Evolutionary conservation across 495 filamentous ascomycete species (phyloP).

Genomic region (Saxispiralis lemnorum): DNA sequence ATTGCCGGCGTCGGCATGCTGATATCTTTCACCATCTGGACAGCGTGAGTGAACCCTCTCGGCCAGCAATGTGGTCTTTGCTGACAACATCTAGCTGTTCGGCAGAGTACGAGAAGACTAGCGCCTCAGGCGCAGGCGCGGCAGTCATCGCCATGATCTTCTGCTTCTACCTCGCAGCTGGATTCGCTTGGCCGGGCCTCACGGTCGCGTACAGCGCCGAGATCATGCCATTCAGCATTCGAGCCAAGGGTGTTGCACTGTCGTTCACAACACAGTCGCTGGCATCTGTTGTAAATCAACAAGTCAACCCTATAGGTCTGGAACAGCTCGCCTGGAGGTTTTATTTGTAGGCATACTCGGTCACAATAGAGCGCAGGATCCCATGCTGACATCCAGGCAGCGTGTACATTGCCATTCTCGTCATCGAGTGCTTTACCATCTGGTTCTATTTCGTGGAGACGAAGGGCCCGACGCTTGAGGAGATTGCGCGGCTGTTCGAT

Average conservation of each 20-base stretch:
- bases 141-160: constrained; percentile 20
- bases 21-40: constrained; percentile 15
- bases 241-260: constrained; percentile 49
- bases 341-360: constrained; percentile 14
- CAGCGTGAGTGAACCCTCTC: background rate
- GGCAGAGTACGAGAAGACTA: constrained; percentile 11
- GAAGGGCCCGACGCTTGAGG: constrained; percentile 48
- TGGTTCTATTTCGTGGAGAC: constrained; percentile 57
- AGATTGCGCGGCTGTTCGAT: constrained; percentile 29
- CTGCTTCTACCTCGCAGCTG: constrained; percentile 18
- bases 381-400: background rate
- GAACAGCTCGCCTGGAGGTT: constrained; percentile 18
- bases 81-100: constrained; percentile 6
- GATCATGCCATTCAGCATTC: constrained; percentile 48
- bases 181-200: constrained; percentile 27
- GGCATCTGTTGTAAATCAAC: constrained; percentile 20
- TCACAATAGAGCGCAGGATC: too few species aligned
- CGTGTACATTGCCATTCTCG: constrained; percentile 11
- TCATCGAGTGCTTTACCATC: constrained; percentile 25
- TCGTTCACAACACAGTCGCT: background rate
- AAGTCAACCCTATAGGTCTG: constrained; percentile 29
- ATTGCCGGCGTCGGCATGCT: constrained; percentile 10
- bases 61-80: too few species aligned
- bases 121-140: constrained; percentile 5
- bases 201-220: constrained; percentile 42